Evolutionary conservation across 129 eudicot species (phyloP), one percentile per base, ranked within the genome.

Genomic region (Ambrosia artemisiifolia): DNA sequence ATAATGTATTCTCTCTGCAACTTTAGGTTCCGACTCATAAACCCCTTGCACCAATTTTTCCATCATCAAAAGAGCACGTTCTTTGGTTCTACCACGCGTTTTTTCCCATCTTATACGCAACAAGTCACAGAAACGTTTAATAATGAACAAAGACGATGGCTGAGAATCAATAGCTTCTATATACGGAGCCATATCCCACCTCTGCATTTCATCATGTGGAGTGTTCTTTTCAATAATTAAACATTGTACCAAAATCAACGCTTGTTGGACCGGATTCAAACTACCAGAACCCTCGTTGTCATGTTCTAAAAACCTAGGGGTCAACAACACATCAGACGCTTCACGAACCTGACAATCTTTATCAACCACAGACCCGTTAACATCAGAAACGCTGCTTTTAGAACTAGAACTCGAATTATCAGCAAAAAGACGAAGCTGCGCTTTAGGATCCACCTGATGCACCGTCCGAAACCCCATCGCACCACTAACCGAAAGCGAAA

Each of bases 111-210:
- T 83, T 44, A 94, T 84, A 63, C 99, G 99, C 61, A 94, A 86
- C n/a, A 94, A 65, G 68, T 86, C 86, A 78, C 96, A 84, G 59
- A 81, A 86, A 75, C 73, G 75, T 59, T 88, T 85, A 69, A 92
- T 91, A 16, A 75, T 79, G 77, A 84, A 94, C 49, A 65, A 81
- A 2, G 89, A 84, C 2, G 91, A 86, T 14, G 64, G 81, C 79
- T 94, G 97, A 42, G 99, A 88, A 79, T 94, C 99, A 62, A 90
- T 78, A 46, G 97, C 91, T 78, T 94, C 97, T 17, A 94, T 90
- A 63, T 88, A 94, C 6, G 97, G 99, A 17, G 96, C 96, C 96
- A 94, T 90, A 65, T 84, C 91, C 97, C 93, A 90, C 73, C 73
- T 75, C 72, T 90, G 96, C 87, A 90, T 50, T 54, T 90, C 97